A percentile compares a stretch with the other conserved stretches of the same genome.
phyloP scores from a whole-genome alignment of 2,329 filamentous ascomycete genomes.

The Biscogniauxia mediterranea region DNA sequence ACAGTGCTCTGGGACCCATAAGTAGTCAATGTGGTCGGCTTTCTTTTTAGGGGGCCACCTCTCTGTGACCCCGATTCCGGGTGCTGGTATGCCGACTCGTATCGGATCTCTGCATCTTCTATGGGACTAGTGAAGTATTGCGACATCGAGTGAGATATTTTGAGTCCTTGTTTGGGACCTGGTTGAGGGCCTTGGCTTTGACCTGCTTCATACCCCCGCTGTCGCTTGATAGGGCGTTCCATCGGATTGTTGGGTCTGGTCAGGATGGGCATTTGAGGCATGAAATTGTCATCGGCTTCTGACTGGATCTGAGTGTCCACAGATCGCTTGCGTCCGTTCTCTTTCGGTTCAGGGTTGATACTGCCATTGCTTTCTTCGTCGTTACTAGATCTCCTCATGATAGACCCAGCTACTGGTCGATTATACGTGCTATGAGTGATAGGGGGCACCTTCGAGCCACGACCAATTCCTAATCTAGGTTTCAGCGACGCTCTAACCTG shows the following conservation, averaged over 20 bases:
- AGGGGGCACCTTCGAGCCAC: conserved; percentile 13
- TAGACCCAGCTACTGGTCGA: conserved; percentile 26
- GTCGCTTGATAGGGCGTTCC: conserved; percentile 9
- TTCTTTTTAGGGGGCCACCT: conserved; percentile 17
- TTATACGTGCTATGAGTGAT: conserved; percentile 30
- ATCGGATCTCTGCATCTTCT: conserved; percentile 1
- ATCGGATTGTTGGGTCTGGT: background rate
- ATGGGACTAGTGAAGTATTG: conserved; percentile 6
- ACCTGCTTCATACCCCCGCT: conserved; percentile 1
- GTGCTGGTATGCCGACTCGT: conserved; percentile 3
- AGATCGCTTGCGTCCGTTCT: background rate
- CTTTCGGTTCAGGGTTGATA: background rate
- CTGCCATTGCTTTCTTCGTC: background rate
- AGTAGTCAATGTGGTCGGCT: conserved; percentile 13
- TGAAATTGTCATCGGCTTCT: background rate
- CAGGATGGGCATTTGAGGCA: background rate
- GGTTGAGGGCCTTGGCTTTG: background rate
- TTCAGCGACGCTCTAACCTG: conserved; percentile 7
- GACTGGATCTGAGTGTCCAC: background rate
- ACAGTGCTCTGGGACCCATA: conserved; percentile 12
- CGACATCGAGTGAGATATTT: conserved; percentile 22
- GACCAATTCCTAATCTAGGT: conserved; percentile 9
- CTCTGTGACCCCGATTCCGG: conserved; percentile 2
- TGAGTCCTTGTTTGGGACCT: conserved; percentile 5
- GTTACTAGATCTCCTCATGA: background rate